A percentile compares a stretch with the other conserved stretches of the same genome.
Evolutionary conservation across 192 early-diverging fungal species (phyloP).

Genomic region (Coemansia sp.): DNA sequence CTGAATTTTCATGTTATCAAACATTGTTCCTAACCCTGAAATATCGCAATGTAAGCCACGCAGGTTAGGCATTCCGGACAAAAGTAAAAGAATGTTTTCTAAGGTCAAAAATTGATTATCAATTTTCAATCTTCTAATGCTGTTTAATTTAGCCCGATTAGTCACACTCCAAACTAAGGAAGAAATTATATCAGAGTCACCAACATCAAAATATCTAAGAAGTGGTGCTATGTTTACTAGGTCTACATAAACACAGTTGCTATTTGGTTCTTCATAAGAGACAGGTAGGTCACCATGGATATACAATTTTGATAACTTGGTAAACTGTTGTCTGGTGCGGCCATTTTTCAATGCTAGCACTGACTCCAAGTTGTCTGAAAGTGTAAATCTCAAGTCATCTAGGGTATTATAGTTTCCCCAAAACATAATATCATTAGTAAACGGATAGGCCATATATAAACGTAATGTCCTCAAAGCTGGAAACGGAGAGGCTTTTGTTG

Average conservation of each 20-base stretch:
- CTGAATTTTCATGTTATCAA: not conserved
- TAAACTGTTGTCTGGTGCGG: not conserved
- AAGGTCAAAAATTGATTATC: not conserved
- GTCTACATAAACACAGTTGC: not conserved
- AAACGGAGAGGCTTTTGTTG: not conserved
- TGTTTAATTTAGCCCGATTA: not conserved
- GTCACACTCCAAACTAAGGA: not conserved
- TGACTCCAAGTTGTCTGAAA: not conserved
- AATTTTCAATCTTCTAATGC: not conserved
- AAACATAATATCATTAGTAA: not conserved
- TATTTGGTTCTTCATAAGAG: not conserved
- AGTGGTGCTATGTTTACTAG: not conserved
- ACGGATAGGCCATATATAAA: not conserved
- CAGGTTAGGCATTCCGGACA: not conserved
- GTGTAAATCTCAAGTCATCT: not conserved
- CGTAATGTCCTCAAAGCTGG: not conserved
- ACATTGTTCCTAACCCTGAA: not conserved
- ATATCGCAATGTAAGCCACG: not conserved
- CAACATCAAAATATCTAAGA: not conserved
- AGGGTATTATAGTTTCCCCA: not conserved
- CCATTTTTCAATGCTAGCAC: not conserved
- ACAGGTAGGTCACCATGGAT: not conserved
- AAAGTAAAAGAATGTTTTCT: not conserved
- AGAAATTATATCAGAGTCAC: not conserved
- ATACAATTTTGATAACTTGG: not conserved